phyloP scores from a whole-genome alignment of 345 rosid genomes.

The Populus deltoides region DNA sequence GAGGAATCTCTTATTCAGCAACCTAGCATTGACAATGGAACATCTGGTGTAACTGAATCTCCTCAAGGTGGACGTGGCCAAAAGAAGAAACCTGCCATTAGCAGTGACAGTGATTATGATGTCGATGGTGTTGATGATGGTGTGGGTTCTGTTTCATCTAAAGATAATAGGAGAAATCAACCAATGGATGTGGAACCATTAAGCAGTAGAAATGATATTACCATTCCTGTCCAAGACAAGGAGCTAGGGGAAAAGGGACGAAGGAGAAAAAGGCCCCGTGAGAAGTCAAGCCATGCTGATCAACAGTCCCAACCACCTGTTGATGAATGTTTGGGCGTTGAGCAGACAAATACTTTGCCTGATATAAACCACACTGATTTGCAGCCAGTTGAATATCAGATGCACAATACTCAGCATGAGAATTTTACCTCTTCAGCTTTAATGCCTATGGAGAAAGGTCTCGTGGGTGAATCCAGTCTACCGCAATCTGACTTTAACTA shows the following conservation, averaged over 20 bases:
- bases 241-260: slow-evolving; percentile 40
- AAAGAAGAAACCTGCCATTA: slow-evolving; percentile 45
- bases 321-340: slow-evolving; percentile 30
- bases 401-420: slow-evolving; percentile 33
- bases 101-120: slow-evolving; percentile 80
- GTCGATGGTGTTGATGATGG: slow-evolving; percentile 70
- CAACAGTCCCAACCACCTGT: slow-evolving; percentile 28
- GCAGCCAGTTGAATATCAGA: slow-evolving; percentile 42
- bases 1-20: slow-evolving; percentile 78
- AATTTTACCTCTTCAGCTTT: slow-evolving; percentile 28
- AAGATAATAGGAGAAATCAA: slow-evolving; percentile 54
- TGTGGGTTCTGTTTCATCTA: slow-evolving; percentile 82
- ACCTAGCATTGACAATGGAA: slow-evolving; percentile 83
- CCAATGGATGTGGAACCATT: slow-evolving; percentile 36
- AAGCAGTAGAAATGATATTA: slow-evolving; percentile 12
- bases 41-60: slow-evolving; percentile 72
- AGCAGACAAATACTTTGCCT: slow-evolving; percentile 46
- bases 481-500: slow-evolving; percentile 38
- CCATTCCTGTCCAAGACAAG: slow-evolving; percentile 35
- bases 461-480: slow-evolving; percentile 34
- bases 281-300: slow-evolving; percentile 33
- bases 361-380: slow-evolving; percentile 53
- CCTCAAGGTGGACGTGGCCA: slow-evolving; percentile 39
- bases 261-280: slow-evolving; percentile 44
- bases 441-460: slow-evolving; percentile 39